Evolutionary conservation across 2,329 filamentous ascomycete genomes (phyloP).

Genomic region (Claviceps fusiformis): DNA sequence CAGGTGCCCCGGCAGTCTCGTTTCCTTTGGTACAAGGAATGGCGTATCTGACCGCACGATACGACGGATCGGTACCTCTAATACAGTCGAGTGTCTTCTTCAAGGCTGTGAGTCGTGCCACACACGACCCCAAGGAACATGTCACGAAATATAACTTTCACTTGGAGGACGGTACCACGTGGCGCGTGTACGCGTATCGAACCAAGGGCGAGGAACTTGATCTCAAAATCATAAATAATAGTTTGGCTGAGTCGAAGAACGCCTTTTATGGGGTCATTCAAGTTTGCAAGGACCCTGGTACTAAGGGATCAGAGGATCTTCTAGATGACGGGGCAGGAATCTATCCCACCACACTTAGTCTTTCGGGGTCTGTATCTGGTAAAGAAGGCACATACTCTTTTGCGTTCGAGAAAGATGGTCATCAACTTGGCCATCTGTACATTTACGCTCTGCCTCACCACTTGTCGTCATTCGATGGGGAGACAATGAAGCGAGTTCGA

Average conservation of each 20-base stretch:
- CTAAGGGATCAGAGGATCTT: constrained; percentile 41
- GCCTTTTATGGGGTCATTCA: constrained; percentile 72
- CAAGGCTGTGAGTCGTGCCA: constrained; percentile 45
- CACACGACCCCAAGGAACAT: constrained; percentile 43
- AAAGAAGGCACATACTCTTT: constrained; percentile 59
- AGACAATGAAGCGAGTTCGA: constrained; percentile 34
- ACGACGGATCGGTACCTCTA: constrained; percentile 54
- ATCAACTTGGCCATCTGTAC: constrained; percentile 45
- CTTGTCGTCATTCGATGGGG: constrained; percentile 54
- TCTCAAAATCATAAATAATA: constrained; percentile 55
- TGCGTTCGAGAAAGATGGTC: constrained; percentile 57
- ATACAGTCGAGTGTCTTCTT: constrained; percentile 68
- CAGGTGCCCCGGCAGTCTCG: constrained; percentile 46
- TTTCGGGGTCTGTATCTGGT: constrained; percentile 50
- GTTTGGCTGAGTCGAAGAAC: constrained; percentile 47
- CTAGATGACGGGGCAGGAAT: constrained; percentile 67
- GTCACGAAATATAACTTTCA: constrained; percentile 64
- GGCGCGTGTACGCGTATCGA: constrained; percentile 67
- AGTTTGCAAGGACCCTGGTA: constrained; percentile 60
- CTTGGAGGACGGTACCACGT: constrained; percentile 58
- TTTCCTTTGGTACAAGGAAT: constrained; percentile 85
- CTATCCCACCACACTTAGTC: constrained; percentile 50
- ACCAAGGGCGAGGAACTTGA: constrained; percentile 46
- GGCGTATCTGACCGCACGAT: constrained; percentile 71
- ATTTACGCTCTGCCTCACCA: constrained; percentile 91